A percentile compares a stretch with the other conserved stretches of the same genome.
These are phyloP conservation scores for Farysia itapuensis DNA, from an alignment of 1,284 basidiomycete genomes.

Conservation along the genomic window DNA sequence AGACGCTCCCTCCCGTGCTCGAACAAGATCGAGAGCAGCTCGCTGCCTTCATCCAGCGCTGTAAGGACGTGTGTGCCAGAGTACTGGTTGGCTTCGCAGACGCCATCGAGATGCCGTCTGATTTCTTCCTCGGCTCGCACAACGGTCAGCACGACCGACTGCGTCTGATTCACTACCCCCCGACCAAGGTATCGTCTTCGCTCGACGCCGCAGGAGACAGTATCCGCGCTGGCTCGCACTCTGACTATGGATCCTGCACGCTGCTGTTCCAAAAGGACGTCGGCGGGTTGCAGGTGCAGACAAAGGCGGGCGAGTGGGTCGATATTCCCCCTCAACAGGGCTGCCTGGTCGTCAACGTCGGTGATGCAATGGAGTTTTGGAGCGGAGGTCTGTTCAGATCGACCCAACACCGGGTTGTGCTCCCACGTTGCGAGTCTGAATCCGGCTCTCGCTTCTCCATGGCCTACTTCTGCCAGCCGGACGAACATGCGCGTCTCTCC, in stretches of 20 bases:
- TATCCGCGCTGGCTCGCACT: slow-evolving; percentile 47
- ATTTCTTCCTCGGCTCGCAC: slow-evolving; percentile 24
- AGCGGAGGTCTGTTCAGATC: slow-evolving; percentile 38
- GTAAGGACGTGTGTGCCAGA: slow-evolving; percentile 23
- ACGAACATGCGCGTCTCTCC: slow-evolving; percentile 29
- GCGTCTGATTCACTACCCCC: slow-evolving; percentile 50
- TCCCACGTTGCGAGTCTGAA: slow-evolving; percentile 32
- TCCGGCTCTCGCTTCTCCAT: slow-evolving; percentile 41
- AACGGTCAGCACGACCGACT: slow-evolving; percentile 42
- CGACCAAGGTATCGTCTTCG: slow-evolving; percentile 7
- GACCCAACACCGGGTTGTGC: slow-evolving; percentile 46
- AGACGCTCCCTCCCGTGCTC: slow-evolving; percentile 26
- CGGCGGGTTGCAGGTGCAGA: slow-evolving; percentile 74
- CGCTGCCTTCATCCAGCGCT: slow-evolving; percentile 27
- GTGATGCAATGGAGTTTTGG: slow-evolving; percentile 68
- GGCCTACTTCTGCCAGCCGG: slow-evolving; percentile 50
- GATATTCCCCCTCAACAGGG: slow-evolving; percentile 76
- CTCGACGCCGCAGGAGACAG: slow-evolving; percentile 1
- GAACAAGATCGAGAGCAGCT: slow-evolving; percentile 6
- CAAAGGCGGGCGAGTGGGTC: slow-evolving; percentile 63
- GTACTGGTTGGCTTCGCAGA: slow-evolving; percentile 37
- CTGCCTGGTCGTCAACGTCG: slow-evolving; percentile 80
- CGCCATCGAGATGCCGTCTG: slow-evolving; percentile 23
- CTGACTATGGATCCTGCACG: slow-evolving; percentile 80
- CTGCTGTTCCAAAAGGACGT: slow-evolving; percentile 82